Evolutionary conservation across 2,329 filamentous ascomycete species (phyloP), one percentile per base, ranked within the genome.

Genomic region (Penicillium sp.): DNA sequence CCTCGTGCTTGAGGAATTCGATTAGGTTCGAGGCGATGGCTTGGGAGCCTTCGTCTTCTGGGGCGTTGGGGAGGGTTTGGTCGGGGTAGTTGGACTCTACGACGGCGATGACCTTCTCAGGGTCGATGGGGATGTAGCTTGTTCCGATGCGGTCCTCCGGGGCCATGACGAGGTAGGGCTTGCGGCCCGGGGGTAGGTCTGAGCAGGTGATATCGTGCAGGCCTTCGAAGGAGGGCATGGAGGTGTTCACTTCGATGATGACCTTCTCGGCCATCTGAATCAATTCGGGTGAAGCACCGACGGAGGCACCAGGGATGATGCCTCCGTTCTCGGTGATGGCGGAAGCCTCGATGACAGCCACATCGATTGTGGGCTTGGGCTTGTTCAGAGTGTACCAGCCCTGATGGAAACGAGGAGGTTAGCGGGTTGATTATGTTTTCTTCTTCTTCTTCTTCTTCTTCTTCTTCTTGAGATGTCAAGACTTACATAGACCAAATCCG

Each of bases 201-300:
- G 88, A 91, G 83, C 92, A 88, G 60, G 89, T 92, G 72, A 96
- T 95, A 69, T 96, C 92, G 80, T 96, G 91, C 19, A 96, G 83
- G 51, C 91, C 92, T 73, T 94, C 88, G 69, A 96, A 92, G 43
- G 86, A 91, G 5, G 91, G 91, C 50, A 90, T 84, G 1, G 91
- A 81, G 0, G 92, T 96, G 80, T 96, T 96, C 76, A 96, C 89
- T 78, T 96, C 91, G 70, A 96, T 90, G 70, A 96, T 91, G 76
- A 96, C 82, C 80, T 96, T 96, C 73, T 96, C 90, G 50, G 91
- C 90, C 85, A 95, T 91, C 76, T 96, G 91, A 48, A 96, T 82
- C 53, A 96, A 82, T 74, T 96, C 91, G 5, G 91, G 91, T 3
- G 87, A 89, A 13, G 91, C 91, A 53, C 91, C 91, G 27, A 96